Conservation (phyloP, 108 stramenopile species). For the Pseudonitzschia multiseries region DNA sequence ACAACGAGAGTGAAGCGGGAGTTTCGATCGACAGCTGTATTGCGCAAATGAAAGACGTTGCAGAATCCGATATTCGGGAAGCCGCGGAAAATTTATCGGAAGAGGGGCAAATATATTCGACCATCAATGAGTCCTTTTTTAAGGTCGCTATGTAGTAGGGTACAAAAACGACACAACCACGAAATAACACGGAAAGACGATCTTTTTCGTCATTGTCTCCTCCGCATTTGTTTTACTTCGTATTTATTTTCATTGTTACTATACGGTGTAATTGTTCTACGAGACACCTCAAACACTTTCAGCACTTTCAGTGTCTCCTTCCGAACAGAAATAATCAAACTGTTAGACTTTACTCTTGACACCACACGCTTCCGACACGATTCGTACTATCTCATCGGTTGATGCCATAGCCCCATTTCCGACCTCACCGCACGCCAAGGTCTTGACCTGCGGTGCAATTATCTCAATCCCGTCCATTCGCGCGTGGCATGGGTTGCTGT, state of each 20-base stretch:
- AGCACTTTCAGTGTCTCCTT: too few species aligned
- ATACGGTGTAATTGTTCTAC: not conserved
- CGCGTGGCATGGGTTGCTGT: not conserved
- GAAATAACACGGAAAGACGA: not conserved
- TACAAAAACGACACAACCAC: not conserved
- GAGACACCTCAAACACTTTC: not conserved
- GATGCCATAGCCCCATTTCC: conserved; percentile 86
- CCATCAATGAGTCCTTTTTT: conserved; percentile 72
- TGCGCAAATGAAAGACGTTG: conserved; percentile 20
- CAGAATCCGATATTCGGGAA: conserved; percentile 50
- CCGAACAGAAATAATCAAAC: not conserved
- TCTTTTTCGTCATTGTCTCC: not conserved
- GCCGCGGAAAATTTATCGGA: conserved; percentile 53
- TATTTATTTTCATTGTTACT: not conserved
- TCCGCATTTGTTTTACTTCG: not conserved
- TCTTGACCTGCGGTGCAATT: conserved; percentile 66
- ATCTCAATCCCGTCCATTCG: conserved; percentile 22
- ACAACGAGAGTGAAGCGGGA: conserved; percentile 39
- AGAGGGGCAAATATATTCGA: conserved; percentile 83
- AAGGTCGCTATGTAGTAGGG: conserved; percentile 32
- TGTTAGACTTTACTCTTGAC: not conserved
- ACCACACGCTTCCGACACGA: conserved; percentile 15
- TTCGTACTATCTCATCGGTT: conserved; percentile 55
- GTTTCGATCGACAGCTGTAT: conserved; percentile 39
- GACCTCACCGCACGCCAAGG: conserved; percentile 86